Evolutionary conservation across 305 asterid species (phyloP).

Genomic region (Solanum aculeatissimum): DNA sequence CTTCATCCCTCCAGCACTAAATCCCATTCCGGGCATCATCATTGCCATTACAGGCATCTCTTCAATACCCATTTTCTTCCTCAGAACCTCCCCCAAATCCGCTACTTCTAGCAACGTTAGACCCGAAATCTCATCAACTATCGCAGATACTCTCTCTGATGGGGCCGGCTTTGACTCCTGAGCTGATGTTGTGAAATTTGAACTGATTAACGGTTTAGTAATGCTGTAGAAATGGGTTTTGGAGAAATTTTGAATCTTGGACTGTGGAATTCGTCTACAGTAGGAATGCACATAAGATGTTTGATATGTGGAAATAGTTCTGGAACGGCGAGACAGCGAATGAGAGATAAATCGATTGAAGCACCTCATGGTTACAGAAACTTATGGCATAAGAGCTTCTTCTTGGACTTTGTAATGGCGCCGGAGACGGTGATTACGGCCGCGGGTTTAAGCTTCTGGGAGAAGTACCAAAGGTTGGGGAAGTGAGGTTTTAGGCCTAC

Average conservation of each 20-base stretch:
- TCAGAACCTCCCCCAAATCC: constrained; percentile 54
- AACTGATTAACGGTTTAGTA: not conserved
- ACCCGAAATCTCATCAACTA: constrained; percentile 58
- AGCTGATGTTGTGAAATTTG: constrained; percentile 41
- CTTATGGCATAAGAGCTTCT: not conserved
- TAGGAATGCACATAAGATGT: not conserved
- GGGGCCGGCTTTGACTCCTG: constrained; percentile 33
- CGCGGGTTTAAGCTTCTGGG: not conserved
- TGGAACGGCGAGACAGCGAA: constrained; percentile 17
- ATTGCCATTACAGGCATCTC: constrained; percentile 88
- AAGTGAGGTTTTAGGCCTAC: not conserved
- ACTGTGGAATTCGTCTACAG: not conserved
- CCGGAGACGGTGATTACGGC: not conserved
- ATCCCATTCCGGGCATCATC: constrained; percentile 88
- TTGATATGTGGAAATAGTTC: not conserved
- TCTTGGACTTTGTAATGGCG: not conserved
- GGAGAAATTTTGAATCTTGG: not conserved
- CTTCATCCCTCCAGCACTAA: constrained; percentile 43
- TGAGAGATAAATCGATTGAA: constrained; percentile 36
- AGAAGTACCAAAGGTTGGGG: not conserved
- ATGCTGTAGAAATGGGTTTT: not conserved
- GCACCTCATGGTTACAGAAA: constrained; percentile 31
- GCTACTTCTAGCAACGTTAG: constrained; percentile 69
- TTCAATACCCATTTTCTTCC: constrained; percentile 59
- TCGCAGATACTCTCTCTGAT: constrained; percentile 34